These are phyloP conservation scores for Withania somnifera DNA, from an alignment of 305 asterid species.

Conservation along the genomic window DNA sequence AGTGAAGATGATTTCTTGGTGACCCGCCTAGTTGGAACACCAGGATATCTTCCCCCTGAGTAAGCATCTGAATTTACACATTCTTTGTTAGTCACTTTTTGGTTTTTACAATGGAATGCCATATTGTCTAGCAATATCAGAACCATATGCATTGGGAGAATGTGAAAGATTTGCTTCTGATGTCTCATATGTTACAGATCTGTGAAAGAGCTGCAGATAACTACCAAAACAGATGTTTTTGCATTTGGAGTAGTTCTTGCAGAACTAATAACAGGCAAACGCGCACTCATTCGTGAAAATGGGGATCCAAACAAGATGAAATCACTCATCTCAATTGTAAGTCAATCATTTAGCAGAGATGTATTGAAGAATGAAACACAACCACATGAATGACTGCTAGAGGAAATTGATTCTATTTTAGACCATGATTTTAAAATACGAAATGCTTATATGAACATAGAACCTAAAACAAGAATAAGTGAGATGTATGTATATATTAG, in stretches of 20 bases:
- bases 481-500: neutral
- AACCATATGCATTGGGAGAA: neutral
- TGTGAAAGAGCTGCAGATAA: slow-evolving; percentile 75
- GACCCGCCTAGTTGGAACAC: slow-evolving; percentile 86
- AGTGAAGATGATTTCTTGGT: slow-evolving; percentile 61
- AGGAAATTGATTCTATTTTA: neutral
- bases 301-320: slow-evolving; percentile 56
- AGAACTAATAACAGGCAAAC: slow-evolving; percentile 77
- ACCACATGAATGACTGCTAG: neutral
- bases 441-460: neutral
- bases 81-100: neutral
- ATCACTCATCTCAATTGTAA: slow-evolving; percentile 68
- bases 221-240: slow-evolving; percentile 75
- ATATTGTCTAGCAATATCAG: neutral
- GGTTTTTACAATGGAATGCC: neutral
- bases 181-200: slow-evolving; percentile 32
- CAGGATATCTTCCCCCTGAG: slow-evolving; percentile 96
- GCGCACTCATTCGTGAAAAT: slow-evolving; percentile 61
- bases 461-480: neutral
- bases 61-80: slow-evolving; percentile 15
- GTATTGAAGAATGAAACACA: neutral
- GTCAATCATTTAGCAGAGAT: neutral
- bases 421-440: neutral
- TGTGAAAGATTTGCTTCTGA: neutral
- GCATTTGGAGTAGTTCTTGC: slow-evolving; percentile 90